Evolutionary conservation across 2,329 filamentous ascomycete genomes (phyloP).

Genomic region (Alternaria gansuensis): DNA sequence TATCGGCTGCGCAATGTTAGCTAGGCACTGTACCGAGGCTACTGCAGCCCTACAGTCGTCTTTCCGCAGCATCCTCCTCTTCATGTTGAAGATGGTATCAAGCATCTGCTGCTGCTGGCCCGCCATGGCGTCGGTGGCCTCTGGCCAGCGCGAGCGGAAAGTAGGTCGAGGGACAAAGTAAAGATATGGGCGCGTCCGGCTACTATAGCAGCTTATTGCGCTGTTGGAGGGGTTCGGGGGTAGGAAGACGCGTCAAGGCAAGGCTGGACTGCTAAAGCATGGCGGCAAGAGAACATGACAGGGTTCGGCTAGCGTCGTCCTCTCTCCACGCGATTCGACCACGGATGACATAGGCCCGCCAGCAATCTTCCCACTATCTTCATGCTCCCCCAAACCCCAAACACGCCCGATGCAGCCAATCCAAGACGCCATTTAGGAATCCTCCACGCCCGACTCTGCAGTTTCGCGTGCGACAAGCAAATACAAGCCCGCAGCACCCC

Average conservation of each 20-base stretch:
- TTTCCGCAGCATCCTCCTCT: conserved; percentile 47
- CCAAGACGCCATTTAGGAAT: not conserved
- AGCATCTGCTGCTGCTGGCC: conserved; percentile 54
- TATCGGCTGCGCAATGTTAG: conserved; percentile 69
- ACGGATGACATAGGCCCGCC: conserved; percentile 15
- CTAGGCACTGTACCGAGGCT: conserved; percentile 3
- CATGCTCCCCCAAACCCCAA: conserved; percentile 15
- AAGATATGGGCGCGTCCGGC: conserved; percentile 9
- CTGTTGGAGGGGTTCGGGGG: not conserved
- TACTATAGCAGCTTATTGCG: not conserved
- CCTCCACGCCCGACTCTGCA: not conserved
- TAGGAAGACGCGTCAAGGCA: conserved; percentile 9
- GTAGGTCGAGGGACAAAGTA: conserved; percentile 14
- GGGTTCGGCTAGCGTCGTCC: too few species aligned
- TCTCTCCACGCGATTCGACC: too few species aligned
- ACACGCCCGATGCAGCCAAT: not conserved
- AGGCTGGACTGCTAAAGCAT: conserved; percentile 1
- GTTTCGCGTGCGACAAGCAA: conserved; percentile 8
- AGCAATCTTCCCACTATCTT: conserved; percentile 9
- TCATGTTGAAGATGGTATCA: conserved; percentile 54
- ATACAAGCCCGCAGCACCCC: conserved; percentile 17
- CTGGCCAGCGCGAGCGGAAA: conserved; percentile 29
- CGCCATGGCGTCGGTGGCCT: conserved; percentile 45
- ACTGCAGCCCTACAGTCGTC: conserved; percentile 44
- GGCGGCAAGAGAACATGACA: too few species aligned